phyloP scores from a whole-genome alignment of 2,329 filamentous ascomycete genomes.

The Pyrenochaeta sp. region DNA sequence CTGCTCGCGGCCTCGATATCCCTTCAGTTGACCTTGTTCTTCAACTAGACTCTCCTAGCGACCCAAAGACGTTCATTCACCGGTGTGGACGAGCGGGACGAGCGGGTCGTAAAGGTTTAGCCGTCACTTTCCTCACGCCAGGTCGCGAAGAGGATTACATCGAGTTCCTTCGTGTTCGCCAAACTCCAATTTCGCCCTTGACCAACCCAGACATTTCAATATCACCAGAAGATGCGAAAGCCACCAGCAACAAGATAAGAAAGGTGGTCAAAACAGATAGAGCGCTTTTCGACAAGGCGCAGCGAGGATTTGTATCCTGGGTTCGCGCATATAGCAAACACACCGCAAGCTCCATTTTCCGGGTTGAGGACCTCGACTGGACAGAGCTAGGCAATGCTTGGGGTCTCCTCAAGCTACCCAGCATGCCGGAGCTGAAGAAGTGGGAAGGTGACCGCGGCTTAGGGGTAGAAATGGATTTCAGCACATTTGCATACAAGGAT shows the following conservation, averaged over 20 bases:
- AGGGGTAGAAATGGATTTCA: constrained; percentile 52
- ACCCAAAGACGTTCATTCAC: constrained; percentile 84
- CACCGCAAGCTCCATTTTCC: constrained; percentile 90
- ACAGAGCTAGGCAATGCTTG: constrained; percentile 79
- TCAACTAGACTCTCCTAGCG: constrained; percentile 84
- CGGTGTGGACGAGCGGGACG: constrained; percentile 70
- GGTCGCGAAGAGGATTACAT: constrained; percentile 90
- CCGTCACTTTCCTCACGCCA: constrained; percentile 84
- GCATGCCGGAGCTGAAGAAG: constrained; percentile 81
- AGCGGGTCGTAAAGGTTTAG: constrained; percentile 76
- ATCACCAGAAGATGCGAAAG: constrained; percentile 68
- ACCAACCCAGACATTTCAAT: constrained; percentile 64
- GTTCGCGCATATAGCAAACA: constrained; percentile 91
- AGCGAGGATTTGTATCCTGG: constrained; percentile 93
- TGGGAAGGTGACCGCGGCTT: constrained; percentile 56
- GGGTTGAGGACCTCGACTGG: constrained; percentile 84
- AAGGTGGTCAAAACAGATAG: constrained; percentile 67
- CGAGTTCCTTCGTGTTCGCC: constrained; percentile 83
- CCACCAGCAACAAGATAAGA: constrained; percentile 69
- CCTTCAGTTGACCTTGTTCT: constrained; percentile 90
- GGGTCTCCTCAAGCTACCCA: constrained; percentile 85
- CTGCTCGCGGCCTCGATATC: constrained; percentile 89
- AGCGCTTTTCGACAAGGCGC: constrained; percentile 83
- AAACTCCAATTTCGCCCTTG: constrained; percentile 79
- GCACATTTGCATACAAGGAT: constrained; percentile 55